Percentiles rank a stretch among this genome's conserved stretches.
Evolutionary conservation across 345 rosid genomes (phyloP).

Genomic region (Durio zibethinus): DNA sequence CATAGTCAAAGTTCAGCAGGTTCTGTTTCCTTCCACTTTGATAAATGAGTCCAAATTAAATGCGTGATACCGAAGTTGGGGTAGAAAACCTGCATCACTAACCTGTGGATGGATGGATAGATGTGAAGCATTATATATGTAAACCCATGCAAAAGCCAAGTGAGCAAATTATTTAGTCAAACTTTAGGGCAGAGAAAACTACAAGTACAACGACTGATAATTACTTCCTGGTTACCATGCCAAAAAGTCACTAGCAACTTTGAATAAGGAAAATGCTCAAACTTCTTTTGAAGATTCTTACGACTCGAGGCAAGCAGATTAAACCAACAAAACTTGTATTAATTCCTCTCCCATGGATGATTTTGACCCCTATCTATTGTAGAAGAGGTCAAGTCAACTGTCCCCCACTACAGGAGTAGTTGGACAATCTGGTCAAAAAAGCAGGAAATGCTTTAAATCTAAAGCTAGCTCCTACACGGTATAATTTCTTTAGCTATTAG

Average conservation of each 20-base stretch:
- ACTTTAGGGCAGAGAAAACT: neutral
- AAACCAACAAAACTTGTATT: neutral
- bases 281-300: neutral
- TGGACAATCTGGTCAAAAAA: neutral
- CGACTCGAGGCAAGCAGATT: neutral
- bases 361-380: neutral
- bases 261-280: neutral
- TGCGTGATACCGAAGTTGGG: neutral
- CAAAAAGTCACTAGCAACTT: neutral
- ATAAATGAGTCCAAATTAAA: neutral
- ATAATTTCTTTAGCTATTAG: neutral
- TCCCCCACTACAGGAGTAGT: neutral
- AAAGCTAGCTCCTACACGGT: neutral
- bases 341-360: neutral
- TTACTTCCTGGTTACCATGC: neutral
- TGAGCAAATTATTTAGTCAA: neutral
- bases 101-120: neutral
- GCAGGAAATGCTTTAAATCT: neutral
- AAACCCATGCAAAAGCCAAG: neutral
- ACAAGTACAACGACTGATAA: neutral
- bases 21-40: neutral
- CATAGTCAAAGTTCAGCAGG: neutral
- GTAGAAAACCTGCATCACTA: neutral
- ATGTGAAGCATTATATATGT: neutral
- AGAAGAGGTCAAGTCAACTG: neutral